Base-by-base conservation (phyloP, 208 protist species). In the Giardia duodenalis region DNA sequence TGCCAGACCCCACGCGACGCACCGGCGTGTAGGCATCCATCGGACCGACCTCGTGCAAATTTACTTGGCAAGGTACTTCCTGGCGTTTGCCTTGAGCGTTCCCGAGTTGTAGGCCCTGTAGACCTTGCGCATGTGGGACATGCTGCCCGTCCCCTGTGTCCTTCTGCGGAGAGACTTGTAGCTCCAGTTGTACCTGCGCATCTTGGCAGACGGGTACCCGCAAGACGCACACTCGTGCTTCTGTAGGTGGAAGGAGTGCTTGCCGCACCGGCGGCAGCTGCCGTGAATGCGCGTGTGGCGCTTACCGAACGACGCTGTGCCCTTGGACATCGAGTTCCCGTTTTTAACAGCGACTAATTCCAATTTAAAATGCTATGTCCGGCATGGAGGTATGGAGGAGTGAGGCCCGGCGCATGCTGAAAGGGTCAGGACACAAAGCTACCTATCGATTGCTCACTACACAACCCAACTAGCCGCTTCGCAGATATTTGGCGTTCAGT, bases 61-160 rank as follows among this genome's bases (percentile, higher is more conserved):
- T 76, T 76, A 76, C 57, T 76, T 76, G 57, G 57, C 57, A 10
- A 30, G 44, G 44, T 19, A 67, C 4, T 67, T 67, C 4, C 30
- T 67, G 30, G 30, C 57, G 4, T 30, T n/a, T 67, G 4, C 30
- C 10, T 67, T 67, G 57, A 87, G 30, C 39, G 1, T 92, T 89
- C 90, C 90, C 10, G 45, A n/a, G 47, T 87, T 3, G 90, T 87
- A 93, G 22, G 22, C 2, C 43, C 42, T 67, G 0, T 88, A 0
- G 47, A 92, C 47, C 2, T 42, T 0, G 42, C 98, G 98, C 45
- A 99, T 95, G 96, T 99, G 97, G 93, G 97, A 95, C 95, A 97
- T 98, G 96, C 98, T 97, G 92, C 98, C 98, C 89, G 98, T 99
- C 93, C 98, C 98, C 57, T 97, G 98, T 87, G 96, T 98, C 93